Evolutionary conservation across 495 filamentous ascomycete genomes (phyloP).

Genomic region (Astrothelium subdiscretum): DNA sequence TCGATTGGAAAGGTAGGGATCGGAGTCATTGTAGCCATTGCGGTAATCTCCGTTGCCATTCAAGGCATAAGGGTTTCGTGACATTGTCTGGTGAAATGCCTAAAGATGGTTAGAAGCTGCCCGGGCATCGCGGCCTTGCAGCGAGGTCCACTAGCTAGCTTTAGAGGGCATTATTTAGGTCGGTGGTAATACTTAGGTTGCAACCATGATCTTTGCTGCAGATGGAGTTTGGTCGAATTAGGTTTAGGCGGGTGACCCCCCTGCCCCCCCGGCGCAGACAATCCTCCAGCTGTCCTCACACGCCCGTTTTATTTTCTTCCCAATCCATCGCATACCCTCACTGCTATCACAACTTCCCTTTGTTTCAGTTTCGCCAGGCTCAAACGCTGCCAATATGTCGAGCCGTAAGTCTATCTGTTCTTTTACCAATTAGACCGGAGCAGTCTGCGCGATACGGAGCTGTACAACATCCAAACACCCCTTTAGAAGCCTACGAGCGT

Average conservation of each 20-base stretch:
- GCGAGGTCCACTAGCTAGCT: background rate
- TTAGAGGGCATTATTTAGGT: background rate
- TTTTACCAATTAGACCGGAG: background rate
- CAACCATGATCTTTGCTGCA: background rate
- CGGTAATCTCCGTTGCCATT: conserved; percentile 2
- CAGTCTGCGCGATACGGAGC: background rate
- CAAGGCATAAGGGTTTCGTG: background rate
- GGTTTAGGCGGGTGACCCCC: background rate
- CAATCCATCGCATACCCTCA: background rate
- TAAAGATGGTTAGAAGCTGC: background rate
- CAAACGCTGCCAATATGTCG: background rate
- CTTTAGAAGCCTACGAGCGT: background rate
- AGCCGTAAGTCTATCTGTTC: background rate
- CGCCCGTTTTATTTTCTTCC: background rate
- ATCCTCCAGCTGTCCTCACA: conserved; percentile 4
- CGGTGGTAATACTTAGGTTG: background rate
- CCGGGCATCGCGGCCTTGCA: background rate
- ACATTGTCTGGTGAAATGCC: background rate
- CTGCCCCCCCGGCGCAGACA: background rate
- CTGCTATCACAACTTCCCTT: background rate
- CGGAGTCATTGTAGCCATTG: background rate
- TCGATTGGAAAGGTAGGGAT: background rate
- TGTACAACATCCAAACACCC: background rate
- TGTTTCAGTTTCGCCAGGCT: background rate
- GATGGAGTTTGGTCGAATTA: background rate